Evolutionary conservation across 73 alveolate species (phyloP).

Genomic region (Paramecium sonneborni): DNA sequence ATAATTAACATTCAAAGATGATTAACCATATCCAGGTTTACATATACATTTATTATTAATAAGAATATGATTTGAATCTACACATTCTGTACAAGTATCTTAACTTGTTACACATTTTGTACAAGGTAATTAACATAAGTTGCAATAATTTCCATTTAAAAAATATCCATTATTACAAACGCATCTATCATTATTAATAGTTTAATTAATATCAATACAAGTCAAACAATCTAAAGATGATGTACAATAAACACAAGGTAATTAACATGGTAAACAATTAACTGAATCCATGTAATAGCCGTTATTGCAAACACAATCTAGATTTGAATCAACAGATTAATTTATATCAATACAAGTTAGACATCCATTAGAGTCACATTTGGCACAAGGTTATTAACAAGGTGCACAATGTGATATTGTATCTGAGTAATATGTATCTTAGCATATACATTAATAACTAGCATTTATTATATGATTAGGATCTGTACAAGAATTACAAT

Average conservation of each 20-base stretch:
- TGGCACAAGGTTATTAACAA: background rate
- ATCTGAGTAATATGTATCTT: background rate
- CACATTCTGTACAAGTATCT: background rate
- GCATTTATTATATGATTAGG: background rate
- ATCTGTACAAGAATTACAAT: background rate
- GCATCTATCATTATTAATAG: background rate
- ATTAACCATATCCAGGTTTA: conserved; percentile 8
- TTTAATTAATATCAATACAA: background rate
- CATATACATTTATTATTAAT: background rate
- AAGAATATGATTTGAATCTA: background rate
- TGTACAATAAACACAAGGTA: background rate
- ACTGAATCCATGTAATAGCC: background rate
- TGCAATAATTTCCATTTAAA: background rate
- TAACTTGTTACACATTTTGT: background rate
- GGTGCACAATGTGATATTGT: background rate
- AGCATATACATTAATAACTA: background rate
- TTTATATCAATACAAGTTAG: background rate
- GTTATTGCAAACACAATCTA: background rate
- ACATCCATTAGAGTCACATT: background rate
- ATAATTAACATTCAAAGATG: background rate
- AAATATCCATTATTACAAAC: background rate
- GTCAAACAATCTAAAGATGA: background rate
- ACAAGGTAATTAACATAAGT: background rate
- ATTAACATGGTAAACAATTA: background rate
- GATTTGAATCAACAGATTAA: background rate